Conservation (phyloP, 768 basidiomycete species). For the Lentinula detonsa region DNA sequence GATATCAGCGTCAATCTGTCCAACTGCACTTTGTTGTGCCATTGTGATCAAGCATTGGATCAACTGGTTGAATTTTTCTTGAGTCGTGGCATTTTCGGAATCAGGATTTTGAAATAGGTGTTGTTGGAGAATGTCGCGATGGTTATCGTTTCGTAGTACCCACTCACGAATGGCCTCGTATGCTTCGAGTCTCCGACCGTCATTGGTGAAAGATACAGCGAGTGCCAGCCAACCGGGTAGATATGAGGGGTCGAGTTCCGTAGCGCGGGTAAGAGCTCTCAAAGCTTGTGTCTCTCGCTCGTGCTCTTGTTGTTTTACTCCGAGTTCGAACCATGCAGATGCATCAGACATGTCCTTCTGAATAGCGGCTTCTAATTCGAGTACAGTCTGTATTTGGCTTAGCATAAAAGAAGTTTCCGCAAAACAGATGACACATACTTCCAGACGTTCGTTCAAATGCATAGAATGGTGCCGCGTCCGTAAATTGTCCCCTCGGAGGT, state of each 20-base stretch:
- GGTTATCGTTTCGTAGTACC: slow-evolving; percentile 61
- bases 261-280: slow-evolving; percentile 72
- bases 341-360: slow-evolving; percentile 70
- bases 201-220: slow-evolving; percentile 88
- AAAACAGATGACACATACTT: slow-evolving; percentile 27
- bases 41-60: slow-evolving; percentile 78
- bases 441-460: slow-evolving; percentile 29
- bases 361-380: slow-evolving; percentile 87
- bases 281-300: slow-evolving; percentile 92
- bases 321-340: slow-evolving; percentile 83
- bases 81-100: slow-evolving; percentile 20
- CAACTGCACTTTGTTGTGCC: slow-evolving; percentile 54
- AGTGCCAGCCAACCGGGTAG: slow-evolving; percentile 86
- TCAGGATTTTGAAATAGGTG: slow-evolving; percentile 28
- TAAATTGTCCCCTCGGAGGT: slow-evolving; percentile 56
- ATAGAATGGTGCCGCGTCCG: slow-evolving; percentile 42
- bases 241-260: slow-evolving; percentile 74
- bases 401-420: not conserved
- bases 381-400: slow-evolving; percentile 52
- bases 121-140: slow-evolving; percentile 37
- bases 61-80: slow-evolving; percentile 44
- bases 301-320: slow-evolving; percentile 96
- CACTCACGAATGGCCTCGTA: slow-evolving; percentile 82
- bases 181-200: slow-evolving; percentile 67
- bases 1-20: slow-evolving; percentile 83